phyloP scores from a whole-genome alignment of 2,329 filamentous ascomycete species.

The Rutstroemia sydowiana region DNA sequence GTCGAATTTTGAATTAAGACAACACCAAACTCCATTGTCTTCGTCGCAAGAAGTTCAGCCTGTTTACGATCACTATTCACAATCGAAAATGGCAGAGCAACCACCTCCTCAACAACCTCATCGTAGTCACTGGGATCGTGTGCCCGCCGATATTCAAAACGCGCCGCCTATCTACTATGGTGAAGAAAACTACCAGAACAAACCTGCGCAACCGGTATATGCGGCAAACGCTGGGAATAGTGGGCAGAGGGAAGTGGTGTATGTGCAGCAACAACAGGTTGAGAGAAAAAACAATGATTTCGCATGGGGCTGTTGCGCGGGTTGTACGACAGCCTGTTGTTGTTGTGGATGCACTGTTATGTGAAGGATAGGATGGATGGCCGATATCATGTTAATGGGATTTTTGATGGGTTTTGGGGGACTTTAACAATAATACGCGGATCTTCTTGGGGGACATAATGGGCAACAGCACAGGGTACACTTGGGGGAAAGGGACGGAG shows the following conservation, averaged over 20 bases:
- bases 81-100: not conserved
- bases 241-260: not conserved
- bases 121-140: slow-evolving; percentile 1
- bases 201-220: not conserved
- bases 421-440: not conserved
- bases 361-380: not conserved
- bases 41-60: not conserved
- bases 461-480: too few species aligned
- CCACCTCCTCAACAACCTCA: not conserved
- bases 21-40: not conserved
- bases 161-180: not conserved
- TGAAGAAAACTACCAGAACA: slow-evolving; percentile 1
- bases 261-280: not conserved
- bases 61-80: not conserved
- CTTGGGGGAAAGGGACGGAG: too few species aligned
- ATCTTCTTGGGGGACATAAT: too few species aligned
- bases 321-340: not conserved
- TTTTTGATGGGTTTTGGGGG: not conserved
- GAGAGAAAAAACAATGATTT: not conserved
- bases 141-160: slow-evolving; percentile 3
- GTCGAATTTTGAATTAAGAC: not conserved
- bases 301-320: slow-evolving; percentile 2
- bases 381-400: not conserved
- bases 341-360: slow-evolving; percentile 6
- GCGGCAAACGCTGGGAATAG: not conserved